Evolutionary conservation across 768 basidiomycete genomes (phyloP).

Genomic region (Tylopilus sp.): DNA sequence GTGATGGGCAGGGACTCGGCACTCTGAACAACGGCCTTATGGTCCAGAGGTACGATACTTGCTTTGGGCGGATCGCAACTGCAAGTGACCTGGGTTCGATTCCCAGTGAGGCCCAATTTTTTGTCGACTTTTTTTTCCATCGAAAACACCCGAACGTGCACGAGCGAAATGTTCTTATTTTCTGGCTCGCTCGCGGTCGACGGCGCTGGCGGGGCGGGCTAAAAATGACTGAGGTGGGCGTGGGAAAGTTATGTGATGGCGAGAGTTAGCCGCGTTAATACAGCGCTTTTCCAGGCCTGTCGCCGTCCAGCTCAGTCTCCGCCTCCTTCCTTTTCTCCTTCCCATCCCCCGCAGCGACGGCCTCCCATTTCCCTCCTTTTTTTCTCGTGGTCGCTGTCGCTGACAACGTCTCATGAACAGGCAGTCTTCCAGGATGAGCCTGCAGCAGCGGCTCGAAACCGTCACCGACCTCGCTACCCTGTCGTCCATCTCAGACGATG

Average conservation of each 20-base stretch:
- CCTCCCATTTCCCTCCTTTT: neutral
- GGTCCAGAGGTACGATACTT: constrained; percentile 37
- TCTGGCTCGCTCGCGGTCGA: neutral
- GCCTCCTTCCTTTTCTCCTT: constrained; percentile 20
- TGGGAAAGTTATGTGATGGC: constrained; percentile 17
- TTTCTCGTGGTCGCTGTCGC: neutral
- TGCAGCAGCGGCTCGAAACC: constrained; percentile 70
- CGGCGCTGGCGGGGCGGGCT: neutral
- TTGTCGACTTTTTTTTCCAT: neutral
- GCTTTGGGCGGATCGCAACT: constrained; percentile 25
- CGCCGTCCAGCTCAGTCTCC: constrained; percentile 9
- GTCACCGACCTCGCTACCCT: constrained; percentile 67
- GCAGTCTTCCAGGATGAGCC: constrained; percentile 43
- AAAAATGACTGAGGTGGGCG: constrained; percentile 11
- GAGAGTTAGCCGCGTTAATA: constrained; percentile 28
- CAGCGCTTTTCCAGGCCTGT: constrained; percentile 20
- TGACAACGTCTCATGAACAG: constrained; percentile 37
- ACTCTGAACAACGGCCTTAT: constrained; percentile 32
- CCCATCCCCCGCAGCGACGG: constrained; percentile 5
- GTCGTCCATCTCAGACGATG: constrained; percentile 72
- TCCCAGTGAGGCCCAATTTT: constrained; percentile 36
- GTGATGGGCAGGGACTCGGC: constrained; percentile 39
- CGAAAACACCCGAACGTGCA: neutral
- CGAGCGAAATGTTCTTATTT: neutral
- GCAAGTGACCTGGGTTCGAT: constrained; percentile 39